Base-by-base conservation (phyloP, 345 rosid genomes). In the Jatropha curcas region DNA sequence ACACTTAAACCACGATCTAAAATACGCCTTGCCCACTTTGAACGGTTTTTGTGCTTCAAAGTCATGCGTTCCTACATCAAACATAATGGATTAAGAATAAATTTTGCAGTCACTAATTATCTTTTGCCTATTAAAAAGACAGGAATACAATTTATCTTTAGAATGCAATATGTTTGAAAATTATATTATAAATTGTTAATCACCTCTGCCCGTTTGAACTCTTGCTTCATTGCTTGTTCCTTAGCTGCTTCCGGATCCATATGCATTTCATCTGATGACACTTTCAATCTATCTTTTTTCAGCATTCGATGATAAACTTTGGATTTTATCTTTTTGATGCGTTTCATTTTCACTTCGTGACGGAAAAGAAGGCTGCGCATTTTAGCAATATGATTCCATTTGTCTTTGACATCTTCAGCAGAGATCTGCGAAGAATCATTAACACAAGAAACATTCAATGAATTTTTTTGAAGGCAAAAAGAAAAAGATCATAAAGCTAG, bases 341-440 rank as follows among this genome's bases (percentile, higher is more conserved):
- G 90, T 82, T 92, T 92, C 74, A 83, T 79, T 84, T 92, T 95
- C 77, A 88, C 53, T 77, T 95, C 99, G 67, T 95, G 97, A 30
- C 86, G 94, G 76, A 91, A 95, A 74, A 95, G 94, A 74, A 95
- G 89, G 77, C 86, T 86, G 73, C 97, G 90, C 90, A 91, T 88
- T 82, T 91, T 95, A 43, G 98, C 96, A 43, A 85, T 75, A 65
- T 84, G 91, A 81, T 88, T 37, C 63, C 81, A 87, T 71, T 79
- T 71, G 64, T 82, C 86, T 67, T 76, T 78, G 71, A 87, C 88
- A 72, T 92, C 98, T 87, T 92, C 97, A 70, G 79, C 65, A 31
- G 99, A 89, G 73, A 86, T 81, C 99, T 95, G 86, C 70, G 63
- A 70, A 57, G 34, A 73, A 82, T 58, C 74, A 71, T 67, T 61